Evolutionary conservation across 352 stramenopile genomes (phyloP), one percentile per base, ranked within the genome.

Genomic region (Pythium phragmiticola): DNA sequence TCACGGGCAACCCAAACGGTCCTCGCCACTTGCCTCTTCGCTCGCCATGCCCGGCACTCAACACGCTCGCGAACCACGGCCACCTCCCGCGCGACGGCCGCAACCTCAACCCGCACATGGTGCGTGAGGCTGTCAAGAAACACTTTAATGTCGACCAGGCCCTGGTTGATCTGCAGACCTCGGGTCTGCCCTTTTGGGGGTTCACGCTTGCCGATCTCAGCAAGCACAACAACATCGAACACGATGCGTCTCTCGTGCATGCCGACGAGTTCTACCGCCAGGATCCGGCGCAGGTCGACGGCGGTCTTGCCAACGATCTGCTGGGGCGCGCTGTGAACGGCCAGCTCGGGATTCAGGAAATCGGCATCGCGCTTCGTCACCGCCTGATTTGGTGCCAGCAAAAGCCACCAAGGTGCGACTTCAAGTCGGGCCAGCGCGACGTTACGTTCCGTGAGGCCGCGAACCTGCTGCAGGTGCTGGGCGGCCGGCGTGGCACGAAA

Each of bases 31-130:
- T 13, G 7, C 3, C 7, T 6, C 7, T 39, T 39, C 73, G 73
- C 0, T 77, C 67, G 9, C 76, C 76, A 9, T 85, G 76, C n/a
- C 76, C 76, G 17, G 72, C 69, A 21, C 62, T 85, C 42, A 85
- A 85, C 49, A 60, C 76, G 19, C 55, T 85, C 5, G 72, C 76
- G 4, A 85, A 85, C 66, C 74, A 85, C 60, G 74, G 74, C 39
- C 63, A 75, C 42, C 36, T 69, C 47, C 54, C 54, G n/a, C 62
- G 62, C 34, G 69, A 77, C 46, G 75, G 75, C 6, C 65, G 66
- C 14, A 69, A 77, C 33, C 59, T 83, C 37, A 66, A 48, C 2
- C 67, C 52, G 17, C 30, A 48, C 14, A 57, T 57, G 14, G 45
- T 83, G 0, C 54, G 54, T 37, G 33, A 76, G 13, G 72, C 68